Conservation (phyloP, 352 stramenopile genomes). For the Globisporangium yorkense region DNA sequence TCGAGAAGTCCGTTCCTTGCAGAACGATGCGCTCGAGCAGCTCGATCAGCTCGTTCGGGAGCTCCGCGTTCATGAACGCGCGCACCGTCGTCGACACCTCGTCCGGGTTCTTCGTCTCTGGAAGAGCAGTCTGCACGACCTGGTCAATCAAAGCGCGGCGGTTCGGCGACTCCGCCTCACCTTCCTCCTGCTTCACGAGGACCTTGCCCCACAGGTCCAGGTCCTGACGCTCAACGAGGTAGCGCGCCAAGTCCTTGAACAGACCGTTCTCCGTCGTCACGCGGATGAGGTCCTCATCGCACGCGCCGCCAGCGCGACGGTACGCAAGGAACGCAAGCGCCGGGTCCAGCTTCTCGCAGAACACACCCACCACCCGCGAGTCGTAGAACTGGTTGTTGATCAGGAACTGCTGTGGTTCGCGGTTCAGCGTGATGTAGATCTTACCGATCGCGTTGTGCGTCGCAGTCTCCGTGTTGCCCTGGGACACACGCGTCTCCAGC, state of each 20-base stretch:
- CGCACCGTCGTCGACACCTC: constrained; percentile 99
- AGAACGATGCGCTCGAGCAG: constrained; percentile 99
- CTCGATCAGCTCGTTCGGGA: constrained; percentile 98
- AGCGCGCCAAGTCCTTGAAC: constrained; percentile 99
- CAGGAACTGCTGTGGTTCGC: constrained; percentile 98
- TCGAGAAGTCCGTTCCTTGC: constrained; percentile 98
- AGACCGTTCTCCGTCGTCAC: constrained; percentile 99
- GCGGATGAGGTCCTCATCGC: constrained; percentile 98
- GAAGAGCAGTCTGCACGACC: constrained; percentile 99
- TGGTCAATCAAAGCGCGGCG: constrained; percentile 97
- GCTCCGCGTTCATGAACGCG: constrained; percentile 99
- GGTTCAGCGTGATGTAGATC: constrained; percentile 99
- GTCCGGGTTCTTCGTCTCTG: constrained; percentile 98
- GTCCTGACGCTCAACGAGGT: constrained; percentile 99
- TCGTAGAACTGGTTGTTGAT: constrained; percentile 99
- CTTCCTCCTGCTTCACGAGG: constrained; percentile 88
- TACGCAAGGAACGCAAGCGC: constrained; percentile 99
- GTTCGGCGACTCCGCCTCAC: constrained; percentile 88
- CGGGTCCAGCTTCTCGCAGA: constrained; percentile 99
- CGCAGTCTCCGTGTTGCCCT: constrained; percentile 97
- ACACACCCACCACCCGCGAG: constrained; percentile 97
- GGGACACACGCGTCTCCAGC: constrained; percentile 98
- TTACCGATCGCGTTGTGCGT: constrained; percentile 99
- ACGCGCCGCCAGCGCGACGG: constrained; percentile 97
- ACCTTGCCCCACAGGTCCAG: constrained; percentile 98